Evolutionary conservation across 192 early-diverging fungal genomes (phyloP).

Genomic region (Dispira parvispora): DNA sequence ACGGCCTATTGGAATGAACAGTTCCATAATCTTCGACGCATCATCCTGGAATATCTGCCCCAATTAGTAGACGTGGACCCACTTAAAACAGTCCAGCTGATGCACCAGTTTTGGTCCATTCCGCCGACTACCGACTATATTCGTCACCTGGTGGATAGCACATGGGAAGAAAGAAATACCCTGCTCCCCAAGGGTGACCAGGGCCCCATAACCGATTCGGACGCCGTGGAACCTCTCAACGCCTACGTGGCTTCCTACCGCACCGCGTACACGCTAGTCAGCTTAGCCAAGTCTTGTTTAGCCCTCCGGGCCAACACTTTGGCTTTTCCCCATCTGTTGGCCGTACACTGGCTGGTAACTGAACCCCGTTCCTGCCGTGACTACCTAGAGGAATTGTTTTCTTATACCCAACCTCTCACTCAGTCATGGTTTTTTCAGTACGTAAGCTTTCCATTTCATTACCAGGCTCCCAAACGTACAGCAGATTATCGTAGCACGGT

Average conservation of each 20-base stretch:
- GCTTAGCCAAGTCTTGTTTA: not conserved
- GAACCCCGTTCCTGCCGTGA: not conserved
- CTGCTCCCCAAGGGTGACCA: not conserved
- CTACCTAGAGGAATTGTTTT: not conserved
- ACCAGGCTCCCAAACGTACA: not conserved
- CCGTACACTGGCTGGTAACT: not conserved
- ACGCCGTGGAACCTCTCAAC: not conserved
- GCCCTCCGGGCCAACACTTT: not conserved
- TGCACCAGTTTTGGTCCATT: constrained; percentile 8
- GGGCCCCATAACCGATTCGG: not conserved
- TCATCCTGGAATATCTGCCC: not conserved
- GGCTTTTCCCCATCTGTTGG: constrained; percentile 9
- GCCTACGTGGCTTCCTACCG: not conserved
- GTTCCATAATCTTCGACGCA: not conserved
- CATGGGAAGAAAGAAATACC: not conserved
- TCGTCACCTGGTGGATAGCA: not conserved
- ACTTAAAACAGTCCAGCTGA: not conserved
- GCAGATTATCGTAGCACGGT: not conserved
- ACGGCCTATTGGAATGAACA: constrained; percentile 8
- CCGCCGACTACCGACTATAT: not conserved
- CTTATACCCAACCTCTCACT: not conserved
- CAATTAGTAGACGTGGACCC: not conserved
- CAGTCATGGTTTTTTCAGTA: constrained; percentile 5
- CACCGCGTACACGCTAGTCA: not conserved
- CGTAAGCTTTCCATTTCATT: not conserved